A percentile compares a stretch with the other conserved stretches of the same genome.
phyloP scores from a whole-genome alignment of 352 stramenopile species.

The Phytophthora lateralis region DNA sequence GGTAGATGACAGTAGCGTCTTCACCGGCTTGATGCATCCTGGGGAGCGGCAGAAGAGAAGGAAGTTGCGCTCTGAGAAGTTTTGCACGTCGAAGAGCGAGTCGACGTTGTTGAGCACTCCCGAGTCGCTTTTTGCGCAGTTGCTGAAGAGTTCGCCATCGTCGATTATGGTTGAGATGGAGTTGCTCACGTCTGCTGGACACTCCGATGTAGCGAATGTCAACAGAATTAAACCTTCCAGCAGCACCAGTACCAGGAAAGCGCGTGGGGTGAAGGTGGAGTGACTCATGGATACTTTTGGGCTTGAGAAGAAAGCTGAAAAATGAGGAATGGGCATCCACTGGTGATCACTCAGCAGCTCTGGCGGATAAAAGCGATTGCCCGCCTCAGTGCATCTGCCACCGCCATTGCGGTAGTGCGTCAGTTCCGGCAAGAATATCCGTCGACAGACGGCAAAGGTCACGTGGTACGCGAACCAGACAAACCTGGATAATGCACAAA shows the following conservation, averaged over 20 bases:
- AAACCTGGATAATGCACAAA: conserved; percentile 3
- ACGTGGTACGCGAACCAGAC: background rate
- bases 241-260: background rate
- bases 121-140: conserved; percentile 1
- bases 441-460: background rate
- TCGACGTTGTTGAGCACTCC: background rate
- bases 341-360: background rate
- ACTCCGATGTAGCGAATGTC: background rate
- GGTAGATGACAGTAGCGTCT: background rate
- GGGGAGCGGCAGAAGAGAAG: conserved; percentile 15
- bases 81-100: conserved; percentile 15
- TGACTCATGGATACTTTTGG: background rate
- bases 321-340: background rate
- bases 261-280: background rate
- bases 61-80: conserved; percentile 6
- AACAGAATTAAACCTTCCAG: background rate
- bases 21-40: conserved; percentile 6
- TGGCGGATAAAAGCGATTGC: background rate
- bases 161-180: conserved; percentile 7
- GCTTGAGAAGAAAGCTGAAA: background rate
- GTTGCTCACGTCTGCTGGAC: background rate
- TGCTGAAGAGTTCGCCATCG: conserved; percentile 5
- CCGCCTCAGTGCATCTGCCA: background rate
- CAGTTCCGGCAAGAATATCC: background rate
- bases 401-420: background rate